A percentile compares a stretch with the other conserved stretches of the same genome.
phyloP scores from a whole-genome alignment of 257 asterid species.

The Solanum tacnaense region DNA sequence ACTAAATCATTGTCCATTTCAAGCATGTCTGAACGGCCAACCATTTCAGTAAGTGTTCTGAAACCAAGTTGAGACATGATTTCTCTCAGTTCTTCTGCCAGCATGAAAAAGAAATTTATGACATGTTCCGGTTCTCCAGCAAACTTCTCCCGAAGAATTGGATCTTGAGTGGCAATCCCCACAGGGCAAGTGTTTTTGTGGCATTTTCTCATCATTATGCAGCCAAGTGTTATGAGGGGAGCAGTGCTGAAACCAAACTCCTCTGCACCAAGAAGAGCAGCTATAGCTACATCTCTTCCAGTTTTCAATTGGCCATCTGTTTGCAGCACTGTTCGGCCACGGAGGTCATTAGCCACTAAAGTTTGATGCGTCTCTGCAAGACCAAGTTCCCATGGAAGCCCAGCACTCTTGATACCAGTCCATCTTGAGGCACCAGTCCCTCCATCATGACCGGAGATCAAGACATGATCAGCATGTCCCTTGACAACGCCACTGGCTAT shows the following conservation, averaged over 20 bases:
- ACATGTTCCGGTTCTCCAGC: constrained; percentile 99
- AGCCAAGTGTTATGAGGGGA: constrained; percentile 91
- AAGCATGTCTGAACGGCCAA: constrained; percentile 96
- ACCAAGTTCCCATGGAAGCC: constrained; percentile 99
- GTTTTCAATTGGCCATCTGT: constrained; percentile 98
- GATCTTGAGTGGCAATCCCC: constrained; percentile 99
- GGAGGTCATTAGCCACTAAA: constrained; percentile 95
- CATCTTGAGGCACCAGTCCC: constrained; percentile 99
- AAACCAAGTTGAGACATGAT: constrained; percentile 91
- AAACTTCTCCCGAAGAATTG: constrained; percentile 84
- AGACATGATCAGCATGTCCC: constrained; percentile 95
- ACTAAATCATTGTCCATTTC: constrained; percentile 67
- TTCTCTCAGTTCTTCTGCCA: constrained; percentile 93
- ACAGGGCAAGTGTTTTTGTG: constrained; percentile 98
- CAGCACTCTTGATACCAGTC: constrained; percentile 99
- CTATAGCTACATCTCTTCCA: constrained; percentile 95
- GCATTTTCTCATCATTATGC: constrained; percentile 99
- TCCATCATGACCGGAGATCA: constrained; percentile 99
- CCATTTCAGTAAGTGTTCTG: constrained; percentile 79
- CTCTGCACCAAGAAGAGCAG: constrained; percentile 99
- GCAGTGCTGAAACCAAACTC: constrained; percentile 99
- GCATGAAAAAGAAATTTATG: constrained; percentile 93
- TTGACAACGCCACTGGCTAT: constrained; percentile 97
- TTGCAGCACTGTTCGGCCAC: constrained; percentile 89
- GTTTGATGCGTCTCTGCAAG: constrained; percentile 99